Conservation (phyloP, 495 filamentous ascomycete genomes). For the Penicillium chermesinum region DNA sequence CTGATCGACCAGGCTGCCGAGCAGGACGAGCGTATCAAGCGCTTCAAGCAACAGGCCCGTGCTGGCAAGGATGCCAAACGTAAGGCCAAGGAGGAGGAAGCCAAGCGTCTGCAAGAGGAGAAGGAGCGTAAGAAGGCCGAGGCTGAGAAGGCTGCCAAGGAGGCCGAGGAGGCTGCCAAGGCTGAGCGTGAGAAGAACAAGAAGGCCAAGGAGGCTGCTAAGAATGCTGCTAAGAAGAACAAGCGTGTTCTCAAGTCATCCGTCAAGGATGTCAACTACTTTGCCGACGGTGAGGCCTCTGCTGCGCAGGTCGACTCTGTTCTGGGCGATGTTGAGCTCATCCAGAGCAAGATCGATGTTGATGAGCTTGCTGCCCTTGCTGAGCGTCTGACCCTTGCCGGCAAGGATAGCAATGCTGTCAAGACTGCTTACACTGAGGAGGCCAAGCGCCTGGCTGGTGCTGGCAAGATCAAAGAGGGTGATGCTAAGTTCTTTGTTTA, state of each 20-base stretch:
- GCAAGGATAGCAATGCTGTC: conserved; percentile 52
- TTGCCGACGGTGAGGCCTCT: conserved; percentile 57
- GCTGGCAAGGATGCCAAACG: conserved; percentile 92
- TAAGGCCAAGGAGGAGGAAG: conserved; percentile 84
- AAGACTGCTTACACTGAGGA: conserved; percentile 67
- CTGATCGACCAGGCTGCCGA: conserved; percentile 79
- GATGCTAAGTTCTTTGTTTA: conserved; percentile 57
- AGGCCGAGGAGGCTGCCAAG: conserved; percentile 82
- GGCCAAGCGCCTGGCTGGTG: conserved; percentile 64
- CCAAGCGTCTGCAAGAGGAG: conserved; percentile 77
- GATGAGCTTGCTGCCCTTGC: conserved; percentile 82
- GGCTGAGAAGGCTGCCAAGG: conserved; percentile 68
- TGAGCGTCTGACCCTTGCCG: conserved; percentile 59
- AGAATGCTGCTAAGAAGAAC: conserved; percentile 99
- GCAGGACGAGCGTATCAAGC: conserved; percentile 92
- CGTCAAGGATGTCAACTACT: conserved; percentile 96
- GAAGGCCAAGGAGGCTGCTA: conserved; percentile 96
- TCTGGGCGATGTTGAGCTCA: conserved; percentile 80
- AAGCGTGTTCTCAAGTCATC: conserved; percentile 87
- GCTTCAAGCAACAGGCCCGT: conserved; percentile 84
- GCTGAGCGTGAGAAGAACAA: conserved; percentile 74
- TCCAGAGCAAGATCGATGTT: conserved; percentile 81
- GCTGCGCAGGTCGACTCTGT: conserved; percentile 73
- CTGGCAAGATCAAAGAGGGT: conserved; percentile 78
- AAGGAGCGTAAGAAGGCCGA: conserved; percentile 71